Conservation (phyloP, 2,329 filamentous ascomycete genomes). For the Aspergillus awamori region DNA sequence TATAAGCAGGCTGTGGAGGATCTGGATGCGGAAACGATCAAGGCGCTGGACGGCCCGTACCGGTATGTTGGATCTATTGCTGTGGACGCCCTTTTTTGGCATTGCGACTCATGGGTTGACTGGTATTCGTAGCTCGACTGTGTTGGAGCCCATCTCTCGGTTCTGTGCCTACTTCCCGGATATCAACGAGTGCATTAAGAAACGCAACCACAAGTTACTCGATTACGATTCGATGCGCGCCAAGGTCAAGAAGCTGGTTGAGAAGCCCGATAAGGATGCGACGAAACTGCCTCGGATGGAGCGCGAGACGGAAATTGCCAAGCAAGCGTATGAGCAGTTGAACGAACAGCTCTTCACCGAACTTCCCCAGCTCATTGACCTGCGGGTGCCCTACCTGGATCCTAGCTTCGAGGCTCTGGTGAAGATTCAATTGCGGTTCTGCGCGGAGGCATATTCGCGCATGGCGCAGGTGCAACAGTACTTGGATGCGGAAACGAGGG, state of each 20-base stretch:
- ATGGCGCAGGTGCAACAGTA: constrained; percentile 99
- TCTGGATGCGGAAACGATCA: constrained; percentile 96
- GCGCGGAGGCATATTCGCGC: constrained; percentile 92
- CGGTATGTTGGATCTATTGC: constrained; percentile 52
- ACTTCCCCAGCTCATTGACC: constrained; percentile 91
- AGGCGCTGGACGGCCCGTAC: constrained; percentile 95
- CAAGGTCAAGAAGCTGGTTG: constrained; percentile 93
- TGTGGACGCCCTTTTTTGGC: background rate
- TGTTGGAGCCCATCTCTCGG: constrained; percentile 90
- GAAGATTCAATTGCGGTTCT: constrained; percentile 97
- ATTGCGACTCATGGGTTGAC: background rate
- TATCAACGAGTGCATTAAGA: constrained; percentile 99
- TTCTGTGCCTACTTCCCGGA: constrained; percentile 99
- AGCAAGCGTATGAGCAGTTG: constrained; percentile 89
- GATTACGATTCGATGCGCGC: constrained; percentile 96
- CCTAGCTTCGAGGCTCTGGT: constrained; percentile 96
- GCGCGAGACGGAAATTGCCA: constrained; percentile 94
- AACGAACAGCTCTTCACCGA: constrained; percentile 95
- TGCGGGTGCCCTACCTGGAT: constrained; percentile 95
- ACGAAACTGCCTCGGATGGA: constrained; percentile 94
- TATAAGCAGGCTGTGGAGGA: constrained; percentile 99
- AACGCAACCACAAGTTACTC: constrained; percentile 95
- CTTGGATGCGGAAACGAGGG: constrained; percentile 89
- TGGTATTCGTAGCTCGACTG: constrained; percentile 68
- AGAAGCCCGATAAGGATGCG: constrained; percentile 98